Conservation (phyloP, 2,329 filamentous ascomycete genomes). For the Venturia nashicola region DNA sequence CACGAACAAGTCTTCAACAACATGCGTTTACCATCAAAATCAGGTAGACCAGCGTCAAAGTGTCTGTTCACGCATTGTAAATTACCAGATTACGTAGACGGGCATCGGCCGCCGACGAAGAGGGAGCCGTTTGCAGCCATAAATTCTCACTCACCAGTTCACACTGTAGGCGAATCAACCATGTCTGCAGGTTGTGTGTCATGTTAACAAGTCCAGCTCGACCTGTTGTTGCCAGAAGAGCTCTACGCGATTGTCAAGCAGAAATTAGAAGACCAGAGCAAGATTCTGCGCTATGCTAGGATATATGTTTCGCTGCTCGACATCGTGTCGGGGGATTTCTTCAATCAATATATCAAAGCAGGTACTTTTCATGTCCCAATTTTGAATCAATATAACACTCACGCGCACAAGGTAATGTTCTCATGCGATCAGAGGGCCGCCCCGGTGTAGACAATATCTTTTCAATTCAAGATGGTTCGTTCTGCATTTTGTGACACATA, state of each 20-base stretch:
- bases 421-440: constrained; percentile 74
- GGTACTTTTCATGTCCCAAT: constrained; percentile 33
- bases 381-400: background rate
- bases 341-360: constrained; percentile 72
- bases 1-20: background rate
- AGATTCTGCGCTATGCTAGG: constrained; percentile 45
- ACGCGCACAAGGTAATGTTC: constrained; percentile 49
- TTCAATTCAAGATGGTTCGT: constrained; percentile 54
- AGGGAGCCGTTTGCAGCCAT: constrained; percentile 67
- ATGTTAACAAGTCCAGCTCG: constrained; percentile 33
- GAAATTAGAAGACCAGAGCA: constrained; percentile 34
- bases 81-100: constrained; percentile 56
- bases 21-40: background rate
- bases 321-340: constrained; percentile 62
- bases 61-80: constrained; percentile 61
- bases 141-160: constrained; percentile 50
- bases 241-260: constrained; percentile 42
- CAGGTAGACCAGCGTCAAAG: constrained; percentile 33
- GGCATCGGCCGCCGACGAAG: constrained; percentile 56
- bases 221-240: constrained; percentile 61
- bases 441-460: constrained; percentile 61
- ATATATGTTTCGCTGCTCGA: constrained; percentile 63
- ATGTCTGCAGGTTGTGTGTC: background rate
- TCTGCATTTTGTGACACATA: background rate
- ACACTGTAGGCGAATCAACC: constrained; percentile 40